These are phyloP conservation scores for Sclerotinia minor DNA, from an alignment of 2,329 filamentous ascomycete species.

Conservation along the genomic window DNA sequence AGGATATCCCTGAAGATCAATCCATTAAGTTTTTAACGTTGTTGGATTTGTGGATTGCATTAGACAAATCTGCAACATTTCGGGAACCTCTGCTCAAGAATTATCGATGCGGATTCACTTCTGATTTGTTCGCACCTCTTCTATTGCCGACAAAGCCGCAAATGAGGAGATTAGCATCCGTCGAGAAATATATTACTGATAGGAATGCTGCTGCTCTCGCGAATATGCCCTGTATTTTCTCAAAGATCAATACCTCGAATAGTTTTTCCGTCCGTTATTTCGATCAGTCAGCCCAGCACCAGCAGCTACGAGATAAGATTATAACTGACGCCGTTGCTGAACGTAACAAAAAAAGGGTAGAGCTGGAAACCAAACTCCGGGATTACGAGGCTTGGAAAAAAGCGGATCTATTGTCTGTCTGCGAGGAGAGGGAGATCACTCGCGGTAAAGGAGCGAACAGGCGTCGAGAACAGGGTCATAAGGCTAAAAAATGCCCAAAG, in stretches of 20 bases:
- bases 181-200: constrained; percentile 51
- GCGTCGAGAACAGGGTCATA: neutral
- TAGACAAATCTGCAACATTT: constrained; percentile 50
- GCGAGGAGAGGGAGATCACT: neutral
- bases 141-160: constrained; percentile 48
- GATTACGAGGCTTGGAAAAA: constrained; percentile 40
- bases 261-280: constrained; percentile 54
- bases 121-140: constrained; percentile 46
- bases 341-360: constrained; percentile 40
- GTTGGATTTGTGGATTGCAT: constrained; percentile 59
- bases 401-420: neutral
- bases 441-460: neutral
- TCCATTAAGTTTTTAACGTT: constrained; percentile 58
- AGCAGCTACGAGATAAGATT: constrained; percentile 45
- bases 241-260: constrained; percentile 38
- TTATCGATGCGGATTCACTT: constrained; percentile 50
- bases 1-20: constrained; percentile 46
- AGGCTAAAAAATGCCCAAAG: constrained; percentile 41
- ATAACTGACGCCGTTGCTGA: constrained; percentile 42
- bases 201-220: neutral
- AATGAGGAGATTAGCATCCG: constrained; percentile 46
- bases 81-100: constrained; percentile 47
- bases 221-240: constrained; percentile 44
- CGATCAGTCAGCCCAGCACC: constrained; percentile 46
- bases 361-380: constrained; percentile 40